A percentile compares a stretch with the other conserved stretches of the same genome.
These are phyloP conservation scores for Pseudohalonectria lignicola DNA, from an alignment of 2,329 filamentous ascomycete genomes.

Conservation along the genomic window DNA sequence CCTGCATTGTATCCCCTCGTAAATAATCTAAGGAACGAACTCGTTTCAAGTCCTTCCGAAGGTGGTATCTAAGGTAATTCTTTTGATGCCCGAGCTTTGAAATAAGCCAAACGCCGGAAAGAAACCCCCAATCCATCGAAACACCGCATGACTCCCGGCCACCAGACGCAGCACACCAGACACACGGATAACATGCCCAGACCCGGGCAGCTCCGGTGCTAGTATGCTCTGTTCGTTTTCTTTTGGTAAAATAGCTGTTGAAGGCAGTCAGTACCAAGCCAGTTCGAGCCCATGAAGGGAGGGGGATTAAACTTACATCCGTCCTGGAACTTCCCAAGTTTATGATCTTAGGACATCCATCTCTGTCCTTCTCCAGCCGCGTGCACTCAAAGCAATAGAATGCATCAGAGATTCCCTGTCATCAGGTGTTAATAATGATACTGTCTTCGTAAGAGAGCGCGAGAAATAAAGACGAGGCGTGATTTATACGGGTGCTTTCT, in stretches of 20 bases:
- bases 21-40: no score
- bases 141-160: no score
- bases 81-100: no score
- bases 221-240: constrained; percentile 54
- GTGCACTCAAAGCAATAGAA: constrained; percentile 99
- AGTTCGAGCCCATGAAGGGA: background rate
- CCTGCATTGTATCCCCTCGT: no score
- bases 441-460: background rate
- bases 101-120: no score
- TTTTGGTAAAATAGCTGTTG: constrained; percentile 52
- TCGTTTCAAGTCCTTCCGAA: no score
- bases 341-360: constrained; percentile 98
- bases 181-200: constrained; percentile 29
- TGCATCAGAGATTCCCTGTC: constrained; percentile 77
- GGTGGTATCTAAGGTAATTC: no score
- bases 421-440: background rate
- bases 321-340: constrained; percentile 93
- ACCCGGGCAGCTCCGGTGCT: constrained; percentile 36
- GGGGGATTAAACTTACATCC: constrained; percentile 52
- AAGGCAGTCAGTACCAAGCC: constrained; percentile 14
- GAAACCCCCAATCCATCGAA: no score
- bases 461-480: no score
- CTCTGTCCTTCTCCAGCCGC: constrained; percentile 87
- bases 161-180: no score
- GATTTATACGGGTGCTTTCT: no score